Conservation (phyloP, 371 early-diverging fungal genomes). For the Funneliformis caledonium region DNA sequence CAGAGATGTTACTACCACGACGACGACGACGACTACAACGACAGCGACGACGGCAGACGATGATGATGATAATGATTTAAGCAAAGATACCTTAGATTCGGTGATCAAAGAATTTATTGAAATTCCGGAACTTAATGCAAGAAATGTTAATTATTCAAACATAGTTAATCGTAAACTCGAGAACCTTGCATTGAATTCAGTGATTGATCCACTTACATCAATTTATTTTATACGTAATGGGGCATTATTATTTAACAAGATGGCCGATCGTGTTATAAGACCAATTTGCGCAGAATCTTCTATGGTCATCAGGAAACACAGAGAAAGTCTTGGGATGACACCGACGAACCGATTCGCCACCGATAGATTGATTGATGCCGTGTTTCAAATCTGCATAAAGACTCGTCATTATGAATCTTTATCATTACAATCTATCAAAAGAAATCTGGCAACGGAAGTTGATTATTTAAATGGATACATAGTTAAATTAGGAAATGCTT, state of each 20-base stretch:
- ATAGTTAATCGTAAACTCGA: slow-evolving; percentile 15
- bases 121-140: slow-evolving; percentile 7
- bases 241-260: slow-evolving; percentile 8
- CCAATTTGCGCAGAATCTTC: slow-evolving; percentile 23
- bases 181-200: slow-evolving; percentile 9
- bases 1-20: neutral
- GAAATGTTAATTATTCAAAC: neutral
- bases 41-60: neutral
- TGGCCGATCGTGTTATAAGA: slow-evolving; percentile 5
- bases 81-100: neutral
- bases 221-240: slow-evolving; percentile 21
- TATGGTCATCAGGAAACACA: neutral
- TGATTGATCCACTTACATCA: slow-evolving; percentile 26
- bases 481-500: slow-evolving; percentile 23
- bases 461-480: slow-evolving; percentile 39
- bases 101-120: neutral
- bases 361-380: slow-evolving; percentile 23
- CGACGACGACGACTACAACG: neutral
- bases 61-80: neutral
- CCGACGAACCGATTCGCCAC: slow-evolving; percentile 11
- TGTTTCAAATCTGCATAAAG: slow-evolving; percentile 12
- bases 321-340: slow-evolving; percentile 6
- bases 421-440: neutral
- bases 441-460: neutral
- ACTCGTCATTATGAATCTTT: neutral